Base-by-base conservation (phyloP, 1,284 basidiomycete genomes). In the Naganishia sp. region DNA sequence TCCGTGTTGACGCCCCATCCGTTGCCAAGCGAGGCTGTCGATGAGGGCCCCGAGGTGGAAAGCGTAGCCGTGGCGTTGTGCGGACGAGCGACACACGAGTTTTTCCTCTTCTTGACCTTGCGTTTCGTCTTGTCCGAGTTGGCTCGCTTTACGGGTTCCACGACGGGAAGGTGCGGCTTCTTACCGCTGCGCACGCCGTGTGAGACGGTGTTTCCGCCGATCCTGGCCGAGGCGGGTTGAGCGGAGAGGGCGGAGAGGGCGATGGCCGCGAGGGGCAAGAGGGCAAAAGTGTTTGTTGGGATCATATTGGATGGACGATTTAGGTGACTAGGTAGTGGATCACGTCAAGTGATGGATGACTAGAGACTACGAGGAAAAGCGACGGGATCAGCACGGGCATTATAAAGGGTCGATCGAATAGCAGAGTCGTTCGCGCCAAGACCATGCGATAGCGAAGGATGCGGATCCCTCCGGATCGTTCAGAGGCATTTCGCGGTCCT, bases 51-150 rank as follows among this genome's bases (percentile, higher is more conserved):
- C 23, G 73, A 64, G 39, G 60, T 46, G 6, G 70, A 49, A 49
- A 52, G 39, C 54, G 55, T 48, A 9, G 57, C 45, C 28, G 48
- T 61, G 21, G 59, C 59, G 39, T 61, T 61, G 42, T 42, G 50
- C 36, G 59, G 59, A 46, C 65, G 68, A 39, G 59, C 64, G 23
- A 66, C 49, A 60, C 65, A 66, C 13, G 63, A 45, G 39, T 57
- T 55, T 52, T 66, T 69, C 49, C 68, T 66, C 65, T 69, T 69
- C 68, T 61, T 69, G 68, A 69, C 68, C 64, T 60, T 63, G 44
- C 65, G 48, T 55, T 69, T 68, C 54, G 60, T 68, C 56, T 63
- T 66, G 45, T 59, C 44, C 50, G 45, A 53, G 16, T 23, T 43
- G 18, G 39, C 18, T 31, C 36, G 66, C 23, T 44, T 46, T 28